These are phyloP conservation scores for Candida ipomoeae DNA, from an alignment of 805 yeast species.

Conservation along the genomic window DNA sequence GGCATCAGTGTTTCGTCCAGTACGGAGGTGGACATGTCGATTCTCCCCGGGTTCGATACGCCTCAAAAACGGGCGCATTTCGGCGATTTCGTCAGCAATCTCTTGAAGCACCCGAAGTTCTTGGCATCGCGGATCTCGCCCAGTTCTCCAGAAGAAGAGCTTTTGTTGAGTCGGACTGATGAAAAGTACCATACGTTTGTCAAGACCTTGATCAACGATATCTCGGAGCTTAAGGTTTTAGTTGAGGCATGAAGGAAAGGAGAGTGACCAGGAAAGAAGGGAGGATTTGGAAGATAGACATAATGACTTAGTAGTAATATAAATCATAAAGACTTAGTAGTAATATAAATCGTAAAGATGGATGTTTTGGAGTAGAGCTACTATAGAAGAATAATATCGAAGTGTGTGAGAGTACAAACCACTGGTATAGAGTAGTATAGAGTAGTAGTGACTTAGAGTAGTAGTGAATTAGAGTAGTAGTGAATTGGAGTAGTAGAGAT, in stretches of 20 bases:
- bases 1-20: conserved; percentile 26
- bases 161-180: conserved; percentile 48
- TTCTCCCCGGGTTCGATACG: conserved; percentile 60
- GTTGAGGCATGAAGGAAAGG: conserved; percentile 12
- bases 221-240: conserved; percentile 49
- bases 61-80: conserved; percentile 57
- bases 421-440: too few species aligned
- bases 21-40: conserved; percentile 24
- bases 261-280: not conserved
- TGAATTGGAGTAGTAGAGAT: too few species aligned
- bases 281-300: not conserved
- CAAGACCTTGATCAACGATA: conserved; percentile 44
- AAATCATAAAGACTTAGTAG: too few species aligned
- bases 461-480: too few species aligned
- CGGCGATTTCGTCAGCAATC: conserved; percentile 58
- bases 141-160: conserved; percentile 61
- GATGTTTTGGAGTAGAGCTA: too few species aligned
- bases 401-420: too few species aligned
- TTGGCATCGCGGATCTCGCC: conserved; percentile 65
- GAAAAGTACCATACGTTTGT: conserved; percentile 30
- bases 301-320: too few species aligned
- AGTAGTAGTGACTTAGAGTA: too few species aligned
- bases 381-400: too few species aligned
- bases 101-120: conserved; percentile 83
- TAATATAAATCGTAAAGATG: too few species aligned